Base-by-base conservation (phyloP, 2,329 filamentous ascomycete genomes). In the Fusarium falciforme region DNA sequence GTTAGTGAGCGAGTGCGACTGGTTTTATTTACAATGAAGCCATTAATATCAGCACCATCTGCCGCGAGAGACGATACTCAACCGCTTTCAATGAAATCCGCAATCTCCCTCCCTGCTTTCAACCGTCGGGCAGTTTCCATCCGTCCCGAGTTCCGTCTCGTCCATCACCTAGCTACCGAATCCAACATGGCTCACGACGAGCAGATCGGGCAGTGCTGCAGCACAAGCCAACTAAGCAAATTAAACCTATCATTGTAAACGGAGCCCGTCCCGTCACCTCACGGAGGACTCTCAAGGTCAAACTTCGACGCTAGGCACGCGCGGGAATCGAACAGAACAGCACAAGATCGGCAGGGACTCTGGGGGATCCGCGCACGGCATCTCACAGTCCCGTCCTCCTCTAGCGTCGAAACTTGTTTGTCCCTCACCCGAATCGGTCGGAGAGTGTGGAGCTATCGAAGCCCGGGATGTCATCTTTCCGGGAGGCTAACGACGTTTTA, bases 331-430 rank as follows among this genome's bases (percentile, higher is more conserved):
- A 42, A 8, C 25, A 61, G 20, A 47, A 22, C 16, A n/a, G 60
- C 3, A 10, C 17, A 14, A 11, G 71, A 72, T 74, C 68, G 47
- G 29, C 72, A 74, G 72, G 72, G n/a, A 67, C 61, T 59, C n/a
- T 17, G 31, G 35, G 35, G 38, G 55, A 61, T 65, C 55, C 7
- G 22, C 52, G 52, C 64, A 58, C 71, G 72, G 72, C 9, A 72
- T 27, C 47, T 61, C n/a, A 27, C 5, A 9, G 12, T 66, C 5
- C 72, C 71, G 71, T 52, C 7, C 3, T 17, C 27, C 17, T 47
- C 58, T 74, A 74, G 71, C 25, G 58, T 6, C 17, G 22, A 2
- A 6, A 72, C 67, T 74, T 47, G 61, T 31, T 61, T 49, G 27
- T 42, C 11, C 42, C 52, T 40, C 33, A 29, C 22, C 17, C 33